These are phyloP conservation scores for Calonectria pauciramosa DNA, from an alignment of 2,329 filamentous ascomycete species.

Conservation along the genomic window DNA sequence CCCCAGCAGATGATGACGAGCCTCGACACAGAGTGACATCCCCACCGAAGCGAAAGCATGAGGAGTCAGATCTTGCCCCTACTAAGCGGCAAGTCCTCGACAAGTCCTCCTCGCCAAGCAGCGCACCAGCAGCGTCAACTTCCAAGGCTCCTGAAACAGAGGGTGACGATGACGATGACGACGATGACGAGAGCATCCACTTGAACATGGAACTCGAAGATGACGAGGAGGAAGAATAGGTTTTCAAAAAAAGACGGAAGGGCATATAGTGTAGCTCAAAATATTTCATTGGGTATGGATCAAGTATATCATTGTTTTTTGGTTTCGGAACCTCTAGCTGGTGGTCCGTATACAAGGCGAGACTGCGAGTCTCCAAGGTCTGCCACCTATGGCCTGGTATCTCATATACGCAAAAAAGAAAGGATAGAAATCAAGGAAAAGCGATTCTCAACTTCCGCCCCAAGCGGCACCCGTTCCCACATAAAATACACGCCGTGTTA, in stretches of 20 bases:
- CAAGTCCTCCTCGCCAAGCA: conserved; percentile 41
- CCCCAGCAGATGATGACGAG: conserved; percentile 22
- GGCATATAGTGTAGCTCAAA: conserved; percentile 16
- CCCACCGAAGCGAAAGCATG: conserved; percentile 56
- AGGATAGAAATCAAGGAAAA: conserved; percentile 1
- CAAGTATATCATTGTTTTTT: conserved; percentile 30
- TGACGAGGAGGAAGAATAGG: conserved; percentile 57
- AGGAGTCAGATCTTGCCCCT: conserved; percentile 50
- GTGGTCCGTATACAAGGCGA: conserved; percentile 34
- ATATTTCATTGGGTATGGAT: conserved; percentile 35
- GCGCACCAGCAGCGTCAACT: conserved; percentile 24
- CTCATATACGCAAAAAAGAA: conserved; percentile 17
- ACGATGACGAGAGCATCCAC: conserved; percentile 69
- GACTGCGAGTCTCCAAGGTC: conserved; percentile 35
- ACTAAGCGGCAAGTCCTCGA: conserved; percentile 59
- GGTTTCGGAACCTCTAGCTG: conserved; percentile 33
- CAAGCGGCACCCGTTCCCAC: neutral
- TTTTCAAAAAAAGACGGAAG: conserved; percentile 27
- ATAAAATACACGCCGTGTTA: conserved; percentile 22
- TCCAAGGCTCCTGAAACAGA: conserved; percentile 38
- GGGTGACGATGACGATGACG: conserved; percentile 58
- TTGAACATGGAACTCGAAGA: conserved; percentile 72
- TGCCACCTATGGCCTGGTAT: conserved; percentile 16
- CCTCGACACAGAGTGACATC: conserved; percentile 43
- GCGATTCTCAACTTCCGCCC: conserved; percentile 5